Evolutionary conservation across 2,329 filamentous ascomycete genomes (phyloP).

Genomic region (Aspergillus calidoustus): DNA sequence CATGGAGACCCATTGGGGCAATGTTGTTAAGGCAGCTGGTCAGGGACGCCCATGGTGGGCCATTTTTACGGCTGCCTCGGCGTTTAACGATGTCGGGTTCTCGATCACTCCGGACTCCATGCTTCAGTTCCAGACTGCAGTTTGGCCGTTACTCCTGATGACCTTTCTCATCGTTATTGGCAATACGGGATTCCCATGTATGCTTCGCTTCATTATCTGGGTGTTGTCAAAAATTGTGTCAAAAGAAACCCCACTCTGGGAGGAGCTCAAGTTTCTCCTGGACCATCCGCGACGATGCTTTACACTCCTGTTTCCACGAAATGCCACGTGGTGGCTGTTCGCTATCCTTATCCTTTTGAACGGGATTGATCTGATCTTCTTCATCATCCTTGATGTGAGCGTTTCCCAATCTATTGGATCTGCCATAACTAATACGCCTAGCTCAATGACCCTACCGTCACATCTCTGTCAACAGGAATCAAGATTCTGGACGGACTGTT

Average conservation of each 20-base stretch:
- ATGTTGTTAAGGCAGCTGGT: slow-evolving; percentile 65
- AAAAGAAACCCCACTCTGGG: slow-evolving; percentile 73
- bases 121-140: slow-evolving; percentile 79
- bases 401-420: background rate
- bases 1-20: slow-evolving; percentile 63
- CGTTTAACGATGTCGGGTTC: slow-evolving; percentile 95
- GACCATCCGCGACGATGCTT: slow-evolving; percentile 97
- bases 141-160: slow-evolving; percentile 76
- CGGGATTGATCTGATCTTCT: slow-evolving; percentile 82
- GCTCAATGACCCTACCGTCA: slow-evolving; percentile 71
- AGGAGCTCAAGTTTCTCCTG: slow-evolving; percentile 86
- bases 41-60: slow-evolving; percentile 83
- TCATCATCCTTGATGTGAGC: slow-evolving; percentile 78
- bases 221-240: slow-evolving; percentile 69
- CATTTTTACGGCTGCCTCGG: slow-evolving; percentile 83
- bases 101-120: slow-evolving; percentile 93
- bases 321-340: slow-evolving; percentile 95
- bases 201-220: slow-evolving; percentile 95
- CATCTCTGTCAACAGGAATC: slow-evolving; percentile 69
- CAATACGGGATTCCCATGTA: slow-evolving; percentile 93
- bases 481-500: slow-evolving; percentile 86
- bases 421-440: background rate
- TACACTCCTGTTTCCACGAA: slow-evolving; percentile 86
- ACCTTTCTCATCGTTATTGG: slow-evolving; percentile 90
- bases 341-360: slow-evolving; percentile 83